Evolutionary conservation across 2,329 filamentous ascomycete genomes (phyloP).

Genomic region (Aspergillus ibericus): DNA sequence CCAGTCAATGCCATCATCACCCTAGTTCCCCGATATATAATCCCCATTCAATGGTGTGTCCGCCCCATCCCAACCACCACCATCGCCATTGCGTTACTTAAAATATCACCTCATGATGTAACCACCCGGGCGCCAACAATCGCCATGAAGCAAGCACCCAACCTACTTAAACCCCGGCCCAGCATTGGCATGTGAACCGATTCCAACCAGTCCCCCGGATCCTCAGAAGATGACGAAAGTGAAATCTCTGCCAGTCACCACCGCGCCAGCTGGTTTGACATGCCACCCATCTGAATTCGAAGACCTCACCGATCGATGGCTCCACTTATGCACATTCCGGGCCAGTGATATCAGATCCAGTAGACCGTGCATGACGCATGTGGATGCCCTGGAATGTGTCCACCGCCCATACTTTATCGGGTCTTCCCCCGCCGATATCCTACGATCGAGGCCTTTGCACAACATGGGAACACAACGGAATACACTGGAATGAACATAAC

Average conservation of each 20-base stretch:
- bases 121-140: too few species aligned
- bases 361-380: slow-evolving; percentile 5
- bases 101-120: too few species aligned
- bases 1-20: not conserved
- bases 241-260: not conserved
- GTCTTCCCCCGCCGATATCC: too few species aligned
- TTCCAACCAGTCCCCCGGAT: not conserved
- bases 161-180: too few species aligned
- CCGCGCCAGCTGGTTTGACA: not conserved
- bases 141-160: too few species aligned
- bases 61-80: too few species aligned
- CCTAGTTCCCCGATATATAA: not conserved
- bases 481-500: not conserved
- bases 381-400: slow-evolving; percentile 4
- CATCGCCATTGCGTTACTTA: too few species aligned
- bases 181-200: too few species aligned
- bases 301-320: not conserved
- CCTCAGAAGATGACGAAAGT: not conserved
- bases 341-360: not conserved
- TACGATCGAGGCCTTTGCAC: too few species aligned
- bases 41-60: too few species aligned
- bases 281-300: not conserved
- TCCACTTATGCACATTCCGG: slow-evolving; percentile 9
- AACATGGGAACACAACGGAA: too few species aligned
- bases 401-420: not conserved